Evolutionary conservation across 2,329 filamentous ascomycete species (phyloP), one percentile per base, ranked within the genome.

Genomic region (Colletotrichum incanum): DNA sequence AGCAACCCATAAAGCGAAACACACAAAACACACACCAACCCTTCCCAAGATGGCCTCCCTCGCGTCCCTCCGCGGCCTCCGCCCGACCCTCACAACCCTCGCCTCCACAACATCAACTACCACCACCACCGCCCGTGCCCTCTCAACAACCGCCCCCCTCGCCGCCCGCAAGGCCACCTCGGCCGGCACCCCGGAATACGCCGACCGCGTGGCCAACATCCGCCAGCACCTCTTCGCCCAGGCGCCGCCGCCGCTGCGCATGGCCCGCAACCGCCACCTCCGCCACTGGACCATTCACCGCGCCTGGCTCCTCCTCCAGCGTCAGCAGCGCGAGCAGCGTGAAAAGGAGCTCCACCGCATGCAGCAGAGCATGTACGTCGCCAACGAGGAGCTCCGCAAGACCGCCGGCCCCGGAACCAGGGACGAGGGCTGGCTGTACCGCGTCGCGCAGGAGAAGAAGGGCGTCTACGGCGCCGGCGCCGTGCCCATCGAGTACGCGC

Each of bases 251-350:
- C 95, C 96, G 0, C 90, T 99, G 75, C 93, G 94, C 78, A 95
- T 98, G 89, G 94, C 91, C 50, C 94, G 96, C 77, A 93, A 93
- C 82, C 92, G 96, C 68, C 90, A 91, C 83, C 91, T 99, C 75
- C 94, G 96, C 58, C 96, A 99, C 87, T 99, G 96, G 96, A 98
- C 96, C 63, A 98, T 99, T 83, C 95, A 98, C 87, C 95, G 96
- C 77, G 96, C 96, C 28, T 98, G 95, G 94, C 88, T 94, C 78
- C 87, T 98, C 39, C 93, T 93, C 84, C 91, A 92, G 77, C 89
- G 92, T 76, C 89, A 93, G 80, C 88, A 91, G 77, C 91, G 91
- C 60, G 86, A 89, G 75, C 84, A 86, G 45, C 88, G 91, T 63
- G 88, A 93, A 80, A 84, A 87, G 66, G 94, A 95, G 81, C 88